phyloP scores from a whole-genome alignment of 2,329 filamentous ascomycete genomes.

The Lachnellula arida region DNA sequence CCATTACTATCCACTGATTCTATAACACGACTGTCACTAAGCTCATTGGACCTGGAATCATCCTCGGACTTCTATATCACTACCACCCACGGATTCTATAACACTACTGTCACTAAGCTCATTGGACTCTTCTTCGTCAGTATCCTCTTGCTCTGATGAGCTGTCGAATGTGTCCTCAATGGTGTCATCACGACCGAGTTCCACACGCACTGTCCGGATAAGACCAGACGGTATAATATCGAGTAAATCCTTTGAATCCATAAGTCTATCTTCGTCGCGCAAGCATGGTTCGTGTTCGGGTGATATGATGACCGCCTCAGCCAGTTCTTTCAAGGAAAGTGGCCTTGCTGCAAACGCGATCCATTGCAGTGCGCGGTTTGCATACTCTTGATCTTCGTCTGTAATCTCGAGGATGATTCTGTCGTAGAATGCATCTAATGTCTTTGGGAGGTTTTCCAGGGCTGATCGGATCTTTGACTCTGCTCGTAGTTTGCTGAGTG shows the following conservation, averaged over 20 bases:
- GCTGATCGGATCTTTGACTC: background rate
- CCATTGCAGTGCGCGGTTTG: conserved; percentile 20
- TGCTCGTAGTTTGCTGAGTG: background rate
- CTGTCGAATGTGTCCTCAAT: background rate
- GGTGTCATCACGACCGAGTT: background rate
- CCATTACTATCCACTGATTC: background rate
- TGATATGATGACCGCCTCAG: background rate
- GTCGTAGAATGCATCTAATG: conserved; percentile 12
- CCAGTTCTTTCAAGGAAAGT: background rate
- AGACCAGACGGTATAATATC: background rate
- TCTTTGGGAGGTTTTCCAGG: conserved; percentile 7
- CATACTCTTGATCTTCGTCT: background rate
- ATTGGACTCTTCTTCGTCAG: background rate
- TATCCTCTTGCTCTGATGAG: background rate
- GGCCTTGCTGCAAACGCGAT: conserved; percentile 15
- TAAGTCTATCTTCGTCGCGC: background rate
- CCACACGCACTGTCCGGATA: background rate
- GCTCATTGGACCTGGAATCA: background rate
- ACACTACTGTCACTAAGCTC: background rate
- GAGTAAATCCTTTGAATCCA: background rate
- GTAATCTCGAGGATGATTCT: conserved; percentile 3
- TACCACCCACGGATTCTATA: background rate
- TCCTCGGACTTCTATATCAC: background rate
- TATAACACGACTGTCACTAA: background rate
- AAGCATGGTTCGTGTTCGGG: background rate